Base-by-base conservation (phyloP, 2,329 filamentous ascomycete genomes). In the Cadophora gregata region DNA sequence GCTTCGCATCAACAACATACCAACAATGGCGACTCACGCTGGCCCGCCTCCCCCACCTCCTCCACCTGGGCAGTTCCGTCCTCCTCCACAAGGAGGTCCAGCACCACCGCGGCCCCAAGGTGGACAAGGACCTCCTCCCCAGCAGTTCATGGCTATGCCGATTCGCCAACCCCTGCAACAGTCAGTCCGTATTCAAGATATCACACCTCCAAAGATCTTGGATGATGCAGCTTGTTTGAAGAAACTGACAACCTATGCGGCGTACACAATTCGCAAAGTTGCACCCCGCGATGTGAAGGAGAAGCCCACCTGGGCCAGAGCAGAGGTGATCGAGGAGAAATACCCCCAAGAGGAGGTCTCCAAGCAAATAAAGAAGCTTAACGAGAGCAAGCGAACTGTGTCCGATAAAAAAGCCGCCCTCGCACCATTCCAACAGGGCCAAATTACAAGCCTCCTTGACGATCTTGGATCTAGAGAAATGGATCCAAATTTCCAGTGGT, bases 381-480 rank as follows among this genome's bases (percentile, higher is more conserved):
- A 69, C 42, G 68, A 74, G n/a, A 69, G 61, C 27, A 58, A 58
- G 27, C 65, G 67, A 24, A 68, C 72, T 3, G 69, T 76, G 31
- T 56, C 70, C 14, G 73, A 77, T 9, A 75, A 75, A 63, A 77
- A 73, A 64, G 65, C 58, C 4, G 67, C 64, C 3, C 67, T 78
- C 19, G 67, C 47, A n/a, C 69, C 66, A 27, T 70, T 64, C 47
- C 75, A 76, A 59, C 70, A 74, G 56, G 56, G 59, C 2, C 76
- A 78, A 62, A 70, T 78, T 31, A 71, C 71, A 21, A 68, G 60
- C 9, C 58, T 77, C 3, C 45, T 77, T 47, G 76, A 77, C 48
- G 65, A 68, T 3, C 68, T 75, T 33, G 72, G 61, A 27, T 69
- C 47, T 1, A 67, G 62, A 29, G 73, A 77, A 48, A 6, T 3